phyloP scores from a whole-genome alignment of 495 filamentous ascomycete species.

The Tuber umbilicatum region DNA sequence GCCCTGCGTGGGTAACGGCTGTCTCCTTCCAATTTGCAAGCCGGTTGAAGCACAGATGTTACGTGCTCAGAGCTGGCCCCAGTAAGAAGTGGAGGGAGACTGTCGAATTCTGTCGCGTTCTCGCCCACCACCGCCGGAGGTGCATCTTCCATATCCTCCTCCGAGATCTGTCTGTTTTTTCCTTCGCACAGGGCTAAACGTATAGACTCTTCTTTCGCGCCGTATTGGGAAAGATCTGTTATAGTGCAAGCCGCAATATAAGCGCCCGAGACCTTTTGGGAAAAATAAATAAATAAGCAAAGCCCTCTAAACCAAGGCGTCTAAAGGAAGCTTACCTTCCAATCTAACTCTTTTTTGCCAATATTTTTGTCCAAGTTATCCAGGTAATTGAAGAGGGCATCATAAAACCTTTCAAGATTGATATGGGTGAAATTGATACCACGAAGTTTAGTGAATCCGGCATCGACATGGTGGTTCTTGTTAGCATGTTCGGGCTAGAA shows the following conservation, averaged over 20 bases:
- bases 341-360: slow-evolving; percentile 47
- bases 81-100: slow-evolving; percentile 35
- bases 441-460: slow-evolving; percentile 54
- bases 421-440: slow-evolving; percentile 52
- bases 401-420: slow-evolving; percentile 45
- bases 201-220: slow-evolving; percentile 48
- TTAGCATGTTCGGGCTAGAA: slow-evolving; percentile 42
- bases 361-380: slow-evolving; percentile 50
- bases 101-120: slow-evolving; percentile 29
- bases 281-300: neutral
- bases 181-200: slow-evolving; percentile 37
- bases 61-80: slow-evolving; percentile 35
- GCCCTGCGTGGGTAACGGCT: slow-evolving; percentile 9
- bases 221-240: slow-evolving; percentile 58
- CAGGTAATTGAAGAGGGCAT: slow-evolving; percentile 45
- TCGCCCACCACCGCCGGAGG: slow-evolving; percentile 7
- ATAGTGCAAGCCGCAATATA: slow-evolving; percentile 58
- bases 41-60: slow-evolving; percentile 27
- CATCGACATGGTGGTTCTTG: slow-evolving; percentile 26
- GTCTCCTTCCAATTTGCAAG: slow-evolving; percentile 15
- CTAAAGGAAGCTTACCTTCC: slow-evolving; percentile 41
- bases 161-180: neutral
- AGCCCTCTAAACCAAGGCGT: neutral
- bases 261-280: slow-evolving; percentile 49
- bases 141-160: slow-evolving; percentile 35